Conservation (phyloP, 352 stramenopile species). For the Globisporangium abappressorium region DNA sequence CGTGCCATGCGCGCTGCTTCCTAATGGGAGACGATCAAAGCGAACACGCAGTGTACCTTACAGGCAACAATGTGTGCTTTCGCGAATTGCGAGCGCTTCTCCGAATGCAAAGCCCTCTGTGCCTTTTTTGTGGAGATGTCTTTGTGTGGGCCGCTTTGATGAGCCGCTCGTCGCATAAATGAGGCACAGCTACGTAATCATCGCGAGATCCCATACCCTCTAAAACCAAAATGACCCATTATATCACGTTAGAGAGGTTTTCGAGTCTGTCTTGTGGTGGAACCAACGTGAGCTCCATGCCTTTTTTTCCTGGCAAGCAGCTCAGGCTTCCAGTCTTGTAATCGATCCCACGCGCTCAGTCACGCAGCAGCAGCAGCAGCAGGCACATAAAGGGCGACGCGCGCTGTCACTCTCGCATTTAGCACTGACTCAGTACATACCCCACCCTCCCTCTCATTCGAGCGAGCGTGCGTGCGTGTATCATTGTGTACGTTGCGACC, state of each 20-base stretch:
- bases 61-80: background rate
- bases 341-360: slow-evolving; percentile 1
- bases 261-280: background rate
- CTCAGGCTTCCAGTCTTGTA: slow-evolving; percentile 11
- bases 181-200: slow-evolving; percentile 11
- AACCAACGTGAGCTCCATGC: slow-evolving; percentile 12
- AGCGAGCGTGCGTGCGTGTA: background rate
- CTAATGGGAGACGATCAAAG: background rate
- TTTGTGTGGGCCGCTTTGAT: background rate
- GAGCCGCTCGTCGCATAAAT: slow-evolving; percentile 2
- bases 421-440: background rate
- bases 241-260: background rate
- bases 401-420: background rate
- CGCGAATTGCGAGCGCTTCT: background rate
- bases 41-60: background rate
- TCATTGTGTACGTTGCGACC: background rate
- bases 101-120: background rate
- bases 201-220: slow-evolving; percentile 3
- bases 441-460: background rate
- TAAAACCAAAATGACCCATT: background rate
- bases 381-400: background rate
- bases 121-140: no score
- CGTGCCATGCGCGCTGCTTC: background rate
- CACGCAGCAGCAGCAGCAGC: slow-evolving; percentile 1
- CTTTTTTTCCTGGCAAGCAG: background rate